A percentile compares a stretch with the other conserved stretches of the same genome.
Conservation (phyloP, 345 rosid species). For the Sonneratia caseolaris region DNA sequence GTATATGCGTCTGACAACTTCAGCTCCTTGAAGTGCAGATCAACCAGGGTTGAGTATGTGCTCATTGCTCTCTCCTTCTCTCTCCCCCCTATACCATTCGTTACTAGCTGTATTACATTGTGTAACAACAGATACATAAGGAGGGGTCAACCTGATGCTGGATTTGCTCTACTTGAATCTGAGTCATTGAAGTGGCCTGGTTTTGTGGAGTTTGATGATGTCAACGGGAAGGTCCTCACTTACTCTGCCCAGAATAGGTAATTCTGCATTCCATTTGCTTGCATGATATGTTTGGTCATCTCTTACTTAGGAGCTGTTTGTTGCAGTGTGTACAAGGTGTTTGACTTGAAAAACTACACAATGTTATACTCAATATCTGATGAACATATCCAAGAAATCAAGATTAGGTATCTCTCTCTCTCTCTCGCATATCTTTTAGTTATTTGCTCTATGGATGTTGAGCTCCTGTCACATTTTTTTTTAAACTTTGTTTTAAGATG, state of each 20-base stretch:
- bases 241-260: conserved; percentile 94
- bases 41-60: conserved; percentile 87
- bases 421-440: conserved; percentile 4
- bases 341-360: conserved; percentile 83
- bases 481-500: not conserved
- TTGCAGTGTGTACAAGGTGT: conserved; percentile 88
- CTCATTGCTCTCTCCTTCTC: not conserved
- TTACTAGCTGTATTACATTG: not conserved
- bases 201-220: conserved; percentile 98
- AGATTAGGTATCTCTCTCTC: conserved; percentile 62
- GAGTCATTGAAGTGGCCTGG: conserved; percentile 99
- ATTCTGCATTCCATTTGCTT: conserved; percentile 9
- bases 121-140: conserved; percentile 50
- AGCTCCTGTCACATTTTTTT: not conserved
- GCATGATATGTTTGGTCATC: conserved; percentile 10
- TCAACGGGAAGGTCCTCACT: conserved; percentile 89
- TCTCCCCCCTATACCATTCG: not conserved
- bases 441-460: not conserved
- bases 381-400: conserved; percentile 85
- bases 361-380: conserved; percentile 90
- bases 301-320: not conserved
- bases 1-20: conserved; percentile 90
- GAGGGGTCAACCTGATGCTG: conserved; percentile 90
- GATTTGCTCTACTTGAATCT: conserved; percentile 89
- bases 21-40: conserved; percentile 96